phyloP scores from a whole-genome alignment of 805 yeast genomes.

The Wickerhamomyces silvicola region DNA sequence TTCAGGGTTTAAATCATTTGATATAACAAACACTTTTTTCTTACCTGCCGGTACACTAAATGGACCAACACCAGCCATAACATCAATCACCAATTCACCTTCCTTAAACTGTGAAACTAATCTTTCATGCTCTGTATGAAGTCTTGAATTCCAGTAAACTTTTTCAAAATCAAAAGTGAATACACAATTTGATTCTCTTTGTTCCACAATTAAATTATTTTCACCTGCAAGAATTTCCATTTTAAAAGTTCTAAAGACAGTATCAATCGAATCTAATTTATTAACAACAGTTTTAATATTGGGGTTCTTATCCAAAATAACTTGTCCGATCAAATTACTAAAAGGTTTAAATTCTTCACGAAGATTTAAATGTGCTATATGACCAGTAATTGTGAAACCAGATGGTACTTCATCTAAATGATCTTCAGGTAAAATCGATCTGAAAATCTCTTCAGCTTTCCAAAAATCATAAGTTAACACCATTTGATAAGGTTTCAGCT shows the following conservation, averaged over 20 bases:
- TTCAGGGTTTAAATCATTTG: constrained; percentile 91
- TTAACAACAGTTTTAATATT: constrained; percentile 85
- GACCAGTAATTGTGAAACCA: constrained; percentile 92
- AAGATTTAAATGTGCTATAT: constrained; percentile 87
- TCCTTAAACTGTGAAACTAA: constrained; percentile 52
- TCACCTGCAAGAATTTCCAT: constrained; percentile 94
- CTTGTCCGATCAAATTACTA: constrained; percentile 78
- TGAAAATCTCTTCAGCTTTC: constrained; percentile 83
- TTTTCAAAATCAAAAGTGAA: constrained; percentile 86
- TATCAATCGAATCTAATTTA: constrained; percentile 80
- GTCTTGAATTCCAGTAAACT: constrained; percentile 96
- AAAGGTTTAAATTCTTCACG: constrained; percentile 80
- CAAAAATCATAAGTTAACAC: constrained; percentile 69
- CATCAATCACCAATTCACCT: constrained; percentile 83
- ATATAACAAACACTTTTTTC: constrained; percentile 70
- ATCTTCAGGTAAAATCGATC: constrained; percentile 69
- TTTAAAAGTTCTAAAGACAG: constrained; percentile 83
- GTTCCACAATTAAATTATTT: constrained; percentile 69
- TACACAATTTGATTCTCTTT: constrained; percentile 77
- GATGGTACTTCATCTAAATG: constrained; percentile 71
- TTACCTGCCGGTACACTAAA: constrained; percentile 95
- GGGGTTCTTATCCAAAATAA: constrained; percentile 73
- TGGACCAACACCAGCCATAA: constrained; percentile 98
- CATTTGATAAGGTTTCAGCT: constrained; percentile 47
- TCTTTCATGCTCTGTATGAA: constrained; percentile 90